Evolutionary conservation across 2,329 filamentous ascomycete genomes (phyloP).

Genomic region (Claviceps fusiformis): DNA sequence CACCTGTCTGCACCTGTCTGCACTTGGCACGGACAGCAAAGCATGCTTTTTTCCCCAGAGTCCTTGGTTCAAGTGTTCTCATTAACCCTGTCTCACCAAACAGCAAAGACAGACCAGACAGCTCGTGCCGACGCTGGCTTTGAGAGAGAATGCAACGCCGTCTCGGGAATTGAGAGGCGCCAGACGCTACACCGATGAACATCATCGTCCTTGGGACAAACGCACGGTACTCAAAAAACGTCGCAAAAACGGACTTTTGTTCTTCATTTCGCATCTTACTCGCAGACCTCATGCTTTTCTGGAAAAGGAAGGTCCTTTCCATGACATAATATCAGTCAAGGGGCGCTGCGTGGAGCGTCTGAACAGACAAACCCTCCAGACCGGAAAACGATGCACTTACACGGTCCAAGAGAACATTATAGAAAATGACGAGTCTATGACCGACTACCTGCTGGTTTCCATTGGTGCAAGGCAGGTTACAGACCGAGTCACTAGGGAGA

Average conservation of each 20-base stretch:
- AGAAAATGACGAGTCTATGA: neutral
- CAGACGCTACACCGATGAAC: neutral
- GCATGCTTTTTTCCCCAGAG: too few relatives aligned
- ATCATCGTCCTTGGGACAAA: neutral
- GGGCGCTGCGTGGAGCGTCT: neutral
- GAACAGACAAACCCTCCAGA: neutral
- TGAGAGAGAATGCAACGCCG: neutral
- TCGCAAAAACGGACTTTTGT: neutral
- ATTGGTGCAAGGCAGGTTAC: neutral
- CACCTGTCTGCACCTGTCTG: neutral
- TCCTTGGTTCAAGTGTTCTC: too few relatives aligned
- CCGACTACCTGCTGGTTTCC: neutral
- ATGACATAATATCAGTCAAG: neutral
- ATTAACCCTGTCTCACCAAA: neutral
- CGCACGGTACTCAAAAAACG: neutral
- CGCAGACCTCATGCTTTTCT: neutral
- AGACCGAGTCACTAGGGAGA: neutral
- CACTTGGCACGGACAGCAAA: neutral
- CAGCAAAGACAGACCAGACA: neutral
- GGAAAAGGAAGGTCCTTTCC: conserved; percentile 1
- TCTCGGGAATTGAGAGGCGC: too few relatives aligned
- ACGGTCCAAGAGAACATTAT: neutral
- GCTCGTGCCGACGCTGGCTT: neutral
- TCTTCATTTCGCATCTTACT: neutral
- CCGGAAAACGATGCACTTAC: neutral